Evolutionary conservation across 2,329 filamentous ascomycete species (phyloP).

Genomic region (Shiraia sp.): DNA sequence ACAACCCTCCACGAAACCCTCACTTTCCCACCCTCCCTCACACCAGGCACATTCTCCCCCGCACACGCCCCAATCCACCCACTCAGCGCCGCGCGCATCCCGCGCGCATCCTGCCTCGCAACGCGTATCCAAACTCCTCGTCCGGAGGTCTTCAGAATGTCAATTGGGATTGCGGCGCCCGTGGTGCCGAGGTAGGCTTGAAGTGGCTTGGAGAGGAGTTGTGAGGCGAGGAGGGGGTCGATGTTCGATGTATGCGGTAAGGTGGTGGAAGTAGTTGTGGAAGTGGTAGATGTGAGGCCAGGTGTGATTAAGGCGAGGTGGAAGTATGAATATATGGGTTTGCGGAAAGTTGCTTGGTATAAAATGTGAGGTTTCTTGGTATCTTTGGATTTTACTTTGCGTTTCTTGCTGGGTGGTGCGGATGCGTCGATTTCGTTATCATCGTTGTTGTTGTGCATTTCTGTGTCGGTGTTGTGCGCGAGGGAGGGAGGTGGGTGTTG

Average conservation of each 20-base stretch:
- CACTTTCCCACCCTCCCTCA: constrained; percentile 15
- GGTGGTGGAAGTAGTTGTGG: constrained; percentile 2
- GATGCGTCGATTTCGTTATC: constrained; percentile 1
- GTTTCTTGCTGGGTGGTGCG: constrained; percentile 13
- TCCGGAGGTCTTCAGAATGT: constrained; percentile 62
- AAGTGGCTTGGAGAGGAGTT: constrained; percentile 67
- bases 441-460: constrained; percentile 6
- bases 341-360: constrained; percentile 45
- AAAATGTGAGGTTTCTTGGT: constrained; percentile 24
- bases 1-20: constrained; percentile 35
- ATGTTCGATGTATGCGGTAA: neutral
- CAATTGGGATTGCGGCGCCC: constrained; percentile 68
- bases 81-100: constrained; percentile 24
- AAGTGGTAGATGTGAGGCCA: neutral
- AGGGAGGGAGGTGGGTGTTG: too few relatives aligned
- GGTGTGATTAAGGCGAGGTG: constrained; percentile 43
- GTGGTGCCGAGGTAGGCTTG: constrained; percentile 71
- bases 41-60: constrained; percentile 23
- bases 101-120: constrained; percentile 30
- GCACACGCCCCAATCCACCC: constrained; percentile 33
- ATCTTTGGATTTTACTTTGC: too few relatives aligned
- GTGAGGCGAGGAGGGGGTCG: constrained; percentile 65
- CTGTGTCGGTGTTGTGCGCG: too few relatives aligned
- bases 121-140: constrained; percentile 29
- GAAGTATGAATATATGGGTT: constrained; percentile 47